These are phyloP conservation scores for Monosporascus sp. DNA, from an alignment of 2,329 filamentous ascomycete species.

Conservation along the genomic window DNA sequence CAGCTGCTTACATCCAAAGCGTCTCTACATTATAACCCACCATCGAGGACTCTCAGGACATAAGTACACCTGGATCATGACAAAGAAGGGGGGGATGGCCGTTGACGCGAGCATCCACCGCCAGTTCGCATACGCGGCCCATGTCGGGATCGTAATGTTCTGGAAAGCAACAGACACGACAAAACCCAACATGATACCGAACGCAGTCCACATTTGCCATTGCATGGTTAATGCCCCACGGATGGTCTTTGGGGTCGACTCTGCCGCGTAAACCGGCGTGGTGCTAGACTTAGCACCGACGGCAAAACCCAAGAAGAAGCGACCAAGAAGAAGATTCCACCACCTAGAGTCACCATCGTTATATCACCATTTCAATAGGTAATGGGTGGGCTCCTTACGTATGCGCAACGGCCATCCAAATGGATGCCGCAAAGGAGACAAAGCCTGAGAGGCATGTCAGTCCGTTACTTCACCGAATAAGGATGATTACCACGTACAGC, in stretches of 20 bases:
- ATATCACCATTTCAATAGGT: constrained; percentile 24
- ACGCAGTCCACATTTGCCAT: constrained; percentile 53
- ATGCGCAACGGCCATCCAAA: constrained; percentile 37
- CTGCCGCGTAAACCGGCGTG: constrained; percentile 53
- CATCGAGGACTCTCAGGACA: constrained; percentile 44
- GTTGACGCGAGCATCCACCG: constrained; percentile 60
- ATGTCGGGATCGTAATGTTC: constrained; percentile 39
- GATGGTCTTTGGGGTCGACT: constrained; percentile 55
- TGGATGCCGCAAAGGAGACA: constrained; percentile 48
- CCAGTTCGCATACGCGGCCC: constrained; percentile 53
- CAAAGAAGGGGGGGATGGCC: constrained; percentile 50
- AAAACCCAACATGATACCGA: constrained; percentile 51
- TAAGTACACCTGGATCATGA: constrained; percentile 29
- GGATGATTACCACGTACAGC: not conserved
- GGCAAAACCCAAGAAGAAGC: constrained; percentile 62
- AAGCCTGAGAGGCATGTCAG: constrained; percentile 20
- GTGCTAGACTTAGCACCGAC: constrained; percentile 65
- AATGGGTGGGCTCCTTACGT: constrained; percentile 7
- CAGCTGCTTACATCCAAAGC: not conserved
- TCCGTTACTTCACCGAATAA: not conserved
- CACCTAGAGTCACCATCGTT: constrained; percentile 21
- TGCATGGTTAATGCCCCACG: constrained; percentile 66
- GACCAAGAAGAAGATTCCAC: constrained; percentile 63
- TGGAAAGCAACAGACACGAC: constrained; percentile 55
- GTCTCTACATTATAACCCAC: constrained; percentile 7